Evolutionary conservation across 805 yeast genomes (phyloP), one percentile per base, ranked within the genome.

Genomic region (Teunomyces cretensis): DNA sequence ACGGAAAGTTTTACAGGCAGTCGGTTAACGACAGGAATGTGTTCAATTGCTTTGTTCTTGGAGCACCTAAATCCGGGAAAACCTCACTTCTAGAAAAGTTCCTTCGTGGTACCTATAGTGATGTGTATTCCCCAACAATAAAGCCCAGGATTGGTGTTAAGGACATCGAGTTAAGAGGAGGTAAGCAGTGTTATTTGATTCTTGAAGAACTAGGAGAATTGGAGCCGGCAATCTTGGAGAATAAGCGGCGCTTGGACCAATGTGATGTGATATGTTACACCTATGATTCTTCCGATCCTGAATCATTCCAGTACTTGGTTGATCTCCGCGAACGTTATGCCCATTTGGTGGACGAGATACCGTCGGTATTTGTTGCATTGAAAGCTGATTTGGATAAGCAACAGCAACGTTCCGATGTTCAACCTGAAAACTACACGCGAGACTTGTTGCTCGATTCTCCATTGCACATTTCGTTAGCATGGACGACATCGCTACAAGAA

Each of bases 331-430:
- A 75, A 26, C 75, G 70, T 50, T 81, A 85, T 56, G 78, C 82
- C 1, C 68, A 72, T 27, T 65, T 84, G 14, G 79, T 84, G 52
- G 76, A 77, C 42, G 74, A 75, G 36, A 67, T 94, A 2, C 99
- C 99, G 0, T 78, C 85, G 3, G 83, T 94, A 0, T 88, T 84
- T 57, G 97, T 91, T 1, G 99, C 97, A 0, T 69, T 91, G 30
- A 94, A 94, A 59, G 98, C 99, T 0, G 99, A 94, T 64, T 71
- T 89, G 30, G 99, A 94, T 62, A 83, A 95, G 53, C 98, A 91
- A 60, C 97, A 92, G 58, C 99, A 94, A 58, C 65, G 99, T 30
- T 81, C 85, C 31, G 87, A 80, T 44, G 69, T 77, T 5, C 97
- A 88, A 58, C 99, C 99, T 0, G 98, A 94, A 54, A 84, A 81